These are phyloP conservation scores for Puccinellia tenuiflora DNA, from an alignment of 176 grass and related monocot genomes.

Conservation along the genomic window DNA sequence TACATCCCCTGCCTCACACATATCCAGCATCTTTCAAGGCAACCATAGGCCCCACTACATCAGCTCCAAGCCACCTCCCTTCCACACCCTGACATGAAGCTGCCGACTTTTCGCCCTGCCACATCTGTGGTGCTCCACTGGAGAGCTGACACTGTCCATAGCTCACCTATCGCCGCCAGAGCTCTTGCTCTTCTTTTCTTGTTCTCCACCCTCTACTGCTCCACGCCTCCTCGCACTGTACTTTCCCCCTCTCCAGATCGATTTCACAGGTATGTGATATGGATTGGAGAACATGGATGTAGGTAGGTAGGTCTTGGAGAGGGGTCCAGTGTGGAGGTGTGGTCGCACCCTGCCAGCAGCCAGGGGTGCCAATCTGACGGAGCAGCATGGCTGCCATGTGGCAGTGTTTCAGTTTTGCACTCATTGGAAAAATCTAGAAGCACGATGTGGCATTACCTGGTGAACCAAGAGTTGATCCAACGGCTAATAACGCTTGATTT, in stretches of 20 bases:
- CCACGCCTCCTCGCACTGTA: not conserved
- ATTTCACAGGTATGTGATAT: not conserved
- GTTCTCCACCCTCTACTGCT: no score
- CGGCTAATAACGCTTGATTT: not conserved
- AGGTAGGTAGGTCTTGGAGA: not conserved
- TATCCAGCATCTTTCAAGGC: not conserved
- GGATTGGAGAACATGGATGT: not conserved
- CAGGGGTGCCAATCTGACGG: not conserved
- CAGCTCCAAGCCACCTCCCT: not conserved
- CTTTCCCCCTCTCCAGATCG: not conserved
- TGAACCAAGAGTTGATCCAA: not conserved
- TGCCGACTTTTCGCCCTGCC: not conserved
- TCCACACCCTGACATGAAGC: not conserved
- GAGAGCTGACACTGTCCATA: not conserved
- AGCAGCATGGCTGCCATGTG: not conserved
- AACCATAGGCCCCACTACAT: not conserved
- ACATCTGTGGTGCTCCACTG: not conserved
- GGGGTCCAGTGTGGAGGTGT: not conserved
- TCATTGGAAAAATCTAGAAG: not conserved
- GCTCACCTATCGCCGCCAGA: not conserved
- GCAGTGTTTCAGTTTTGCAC: not conserved
- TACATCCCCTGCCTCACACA: no score
- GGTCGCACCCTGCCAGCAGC: not conserved
- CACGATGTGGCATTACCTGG: not conserved
- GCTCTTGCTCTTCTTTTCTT: not conserved